Base-by-base conservation (phyloP, 257 asterid species). In the Plectranthus barbatus region DNA sequence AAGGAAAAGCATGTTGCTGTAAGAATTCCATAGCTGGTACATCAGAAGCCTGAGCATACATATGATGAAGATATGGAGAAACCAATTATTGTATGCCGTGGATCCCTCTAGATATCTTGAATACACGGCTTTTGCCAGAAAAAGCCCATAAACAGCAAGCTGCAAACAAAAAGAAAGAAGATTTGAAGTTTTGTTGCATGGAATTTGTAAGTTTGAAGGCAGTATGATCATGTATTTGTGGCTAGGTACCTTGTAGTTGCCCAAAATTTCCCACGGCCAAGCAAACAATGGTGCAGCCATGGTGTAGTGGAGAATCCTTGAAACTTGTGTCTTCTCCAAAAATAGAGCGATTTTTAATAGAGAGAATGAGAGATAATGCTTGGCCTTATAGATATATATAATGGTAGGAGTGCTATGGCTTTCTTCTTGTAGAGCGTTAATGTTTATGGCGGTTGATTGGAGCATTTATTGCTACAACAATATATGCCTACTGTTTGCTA, bases 211-310 rank as follows among this genome's bases (percentile, higher is more conserved):
- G 1, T 54, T 23, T 20, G 11, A 24, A 31, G 24, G 9, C 1
- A 19, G 11, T 9, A 14, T 41, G 51, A 47, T 37, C 24, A 15
- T 65, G 4, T 14, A 7, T 10, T 31, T 23, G 21, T 13, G 7
- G 23, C 47, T 23, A 51, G 23, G 26, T 83, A 85, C 97, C 97
- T 87, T 90, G 80, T 36, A 66, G 62, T 70, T 72, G 31, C 92
- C 92, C 78, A 86, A 68, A 60, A 69, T 29, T 60, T 81, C 76
- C 97, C 97, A 87, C 66, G 97, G 95, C 88, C 95, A 89, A 50
- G 86, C 55, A 66, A 74, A 75, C 60, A 87, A 73, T 12, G 79
- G 84, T 52, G 94, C 83, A 58, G 73, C 76, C 93, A 86, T 86
- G 49, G 37, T 53, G 31, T 11, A 4, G 21, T 24, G 18, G 21